These are phyloP conservation scores for Candida parachauliodes DNA, from an alignment of 805 yeast species.

Conservation along the genomic window DNA sequence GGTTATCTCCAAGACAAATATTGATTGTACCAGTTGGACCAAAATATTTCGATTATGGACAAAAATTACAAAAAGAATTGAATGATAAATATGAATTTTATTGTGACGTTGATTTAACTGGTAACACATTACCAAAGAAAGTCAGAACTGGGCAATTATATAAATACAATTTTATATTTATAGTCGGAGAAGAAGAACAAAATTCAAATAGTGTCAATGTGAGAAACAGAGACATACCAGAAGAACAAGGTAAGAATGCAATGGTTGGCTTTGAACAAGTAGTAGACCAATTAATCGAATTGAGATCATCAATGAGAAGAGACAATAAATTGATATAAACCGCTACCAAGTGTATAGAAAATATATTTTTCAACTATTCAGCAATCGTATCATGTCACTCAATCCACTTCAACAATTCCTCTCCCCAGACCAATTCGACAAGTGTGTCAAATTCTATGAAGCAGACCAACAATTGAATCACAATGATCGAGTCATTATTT, in stretches of 20 bases:
- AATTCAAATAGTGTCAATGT: conserved; percentile 78
- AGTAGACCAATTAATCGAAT: conserved; percentile 58
- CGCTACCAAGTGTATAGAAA: too few relatives aligned
- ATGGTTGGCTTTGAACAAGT: conserved; percentile 72
- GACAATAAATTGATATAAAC: conserved; percentile 50
- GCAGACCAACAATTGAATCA: conserved; percentile 34
- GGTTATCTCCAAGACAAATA: conserved; percentile 99
- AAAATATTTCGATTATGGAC: conserved; percentile 87
- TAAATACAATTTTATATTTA: conserved; percentile 92
- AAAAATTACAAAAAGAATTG: conserved; percentile 65
- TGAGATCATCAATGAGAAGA: conserved; percentile 71
- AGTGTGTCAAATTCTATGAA: conserved; percentile 35
- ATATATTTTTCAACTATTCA: too few relatives aligned
- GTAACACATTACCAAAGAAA: conserved; percentile 97
- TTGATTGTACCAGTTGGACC: conserved; percentile 96
- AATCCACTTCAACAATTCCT: conserved; percentile 26
- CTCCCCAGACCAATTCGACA: conserved; percentile 33
- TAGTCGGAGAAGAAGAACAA: conserved; percentile 96
- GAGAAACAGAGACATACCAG: conserved; percentile 93
- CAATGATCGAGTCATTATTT: conserved; percentile 28
- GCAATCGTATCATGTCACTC: background rate
- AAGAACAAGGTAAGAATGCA: conserved; percentile 89
- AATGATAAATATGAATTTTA: conserved; percentile 70
- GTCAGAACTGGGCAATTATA: conserved; percentile 93
- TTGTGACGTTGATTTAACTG: conserved; percentile 89